Percentiles rank a stretch among this genome's conserved stretches.
These are phyloP conservation scores for Clarireedia monteithiana DNA, from an alignment of 2,329 filamentous ascomycete species.

Conservation along the genomic window DNA sequence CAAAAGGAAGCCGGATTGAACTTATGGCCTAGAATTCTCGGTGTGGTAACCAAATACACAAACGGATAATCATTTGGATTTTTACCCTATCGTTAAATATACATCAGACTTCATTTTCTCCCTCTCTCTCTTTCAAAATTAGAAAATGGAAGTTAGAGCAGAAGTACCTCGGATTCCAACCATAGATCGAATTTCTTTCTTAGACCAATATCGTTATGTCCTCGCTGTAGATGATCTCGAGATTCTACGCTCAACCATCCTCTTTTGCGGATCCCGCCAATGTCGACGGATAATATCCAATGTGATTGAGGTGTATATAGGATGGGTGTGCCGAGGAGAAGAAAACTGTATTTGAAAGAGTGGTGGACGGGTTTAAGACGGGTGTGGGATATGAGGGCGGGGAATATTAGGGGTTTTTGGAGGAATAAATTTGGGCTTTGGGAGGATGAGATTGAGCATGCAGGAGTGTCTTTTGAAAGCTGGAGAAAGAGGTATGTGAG, in stretches of 20 bases:
- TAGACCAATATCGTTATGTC: slow-evolving; percentile 41
- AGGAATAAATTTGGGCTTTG: too few species aligned
- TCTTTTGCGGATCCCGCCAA: slow-evolving; percentile 40
- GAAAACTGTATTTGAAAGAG: slow-evolving; percentile 61
- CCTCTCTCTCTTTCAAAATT: too few species aligned
- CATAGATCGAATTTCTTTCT: slow-evolving; percentile 55
- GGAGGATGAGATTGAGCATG: too few species aligned
- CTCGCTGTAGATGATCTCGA: slow-evolving; percentile 43
- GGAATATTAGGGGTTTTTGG: too few species aligned
- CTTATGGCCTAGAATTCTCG: slow-evolving; percentile 58
- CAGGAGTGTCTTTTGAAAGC: too few species aligned
- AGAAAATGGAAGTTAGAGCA: slow-evolving; percentile 9
- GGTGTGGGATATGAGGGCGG: slow-evolving; percentile 38
- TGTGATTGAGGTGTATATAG: slow-evolving; percentile 48
- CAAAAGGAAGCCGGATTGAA: slow-evolving; percentile 75
- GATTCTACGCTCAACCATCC: slow-evolving; percentile 35
- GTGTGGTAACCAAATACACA: slow-evolving; percentile 64
- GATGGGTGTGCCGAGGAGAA: slow-evolving; percentile 60
- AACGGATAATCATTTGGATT: slow-evolving; percentile 53
- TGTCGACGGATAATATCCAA: slow-evolving; percentile 45
- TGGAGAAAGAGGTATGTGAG: too few species aligned
- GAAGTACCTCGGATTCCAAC: slow-evolving; percentile 44
- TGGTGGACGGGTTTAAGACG: slow-evolving; percentile 59
- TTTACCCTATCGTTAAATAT: slow-evolving; percentile 39
- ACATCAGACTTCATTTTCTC: background rate